Evolutionary conservation across 2,329 filamentous ascomycete genomes (phyloP).

Genomic region (Setomelanomma holmii): DNA sequence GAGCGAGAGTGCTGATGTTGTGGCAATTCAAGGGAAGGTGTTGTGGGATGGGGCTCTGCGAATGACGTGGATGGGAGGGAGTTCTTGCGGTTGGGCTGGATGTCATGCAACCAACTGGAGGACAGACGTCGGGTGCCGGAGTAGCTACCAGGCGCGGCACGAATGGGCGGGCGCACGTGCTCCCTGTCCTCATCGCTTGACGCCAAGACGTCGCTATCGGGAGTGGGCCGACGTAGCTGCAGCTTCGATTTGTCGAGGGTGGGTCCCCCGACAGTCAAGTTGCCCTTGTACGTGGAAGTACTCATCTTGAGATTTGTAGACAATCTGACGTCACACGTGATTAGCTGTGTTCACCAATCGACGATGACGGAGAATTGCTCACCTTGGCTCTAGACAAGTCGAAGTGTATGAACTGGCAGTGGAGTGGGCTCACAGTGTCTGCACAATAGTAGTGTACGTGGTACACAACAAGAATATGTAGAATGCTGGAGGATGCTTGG

Average conservation of each 20-base stretch:
- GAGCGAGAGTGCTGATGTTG: slow-evolving; percentile 50
- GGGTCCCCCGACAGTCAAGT: slow-evolving; percentile 36
- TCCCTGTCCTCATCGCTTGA: slow-evolving; percentile 94
- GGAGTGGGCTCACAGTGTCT: slow-evolving; percentile 15
- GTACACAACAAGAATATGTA: slow-evolving; percentile 13
- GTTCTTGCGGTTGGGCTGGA: slow-evolving; percentile 71
- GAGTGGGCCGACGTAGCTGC: slow-evolving; percentile 78
- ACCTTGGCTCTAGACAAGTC: slow-evolving; percentile 20
- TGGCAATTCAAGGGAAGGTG: slow-evolving; percentile 72
- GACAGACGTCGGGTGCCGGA: slow-evolving; percentile 40
- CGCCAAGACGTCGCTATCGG: slow-evolving; percentile 90
- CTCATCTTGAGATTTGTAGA: slow-evolving; percentile 28
- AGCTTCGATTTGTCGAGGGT: slow-evolving; percentile 71
- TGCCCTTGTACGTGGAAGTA: slow-evolving; percentile 35
- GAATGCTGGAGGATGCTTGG: slow-evolving; percentile 11
- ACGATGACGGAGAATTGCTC: not conserved
- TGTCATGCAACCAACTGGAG: slow-evolving; percentile 79
- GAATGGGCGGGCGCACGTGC: slow-evolving; percentile 41
- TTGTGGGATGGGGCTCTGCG: slow-evolving; percentile 80
- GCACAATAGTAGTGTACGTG: slow-evolving; percentile 14
- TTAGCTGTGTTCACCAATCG: not conserved
- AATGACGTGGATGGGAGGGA: slow-evolving; percentile 75
- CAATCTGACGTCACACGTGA: not conserved
- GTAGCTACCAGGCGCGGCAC: slow-evolving; percentile 28
- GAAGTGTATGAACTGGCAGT: not conserved